Evolutionary conservation across 2,329 filamentous ascomycete genomes (phyloP).

Genomic region (Capronia epimyces): DNA sequence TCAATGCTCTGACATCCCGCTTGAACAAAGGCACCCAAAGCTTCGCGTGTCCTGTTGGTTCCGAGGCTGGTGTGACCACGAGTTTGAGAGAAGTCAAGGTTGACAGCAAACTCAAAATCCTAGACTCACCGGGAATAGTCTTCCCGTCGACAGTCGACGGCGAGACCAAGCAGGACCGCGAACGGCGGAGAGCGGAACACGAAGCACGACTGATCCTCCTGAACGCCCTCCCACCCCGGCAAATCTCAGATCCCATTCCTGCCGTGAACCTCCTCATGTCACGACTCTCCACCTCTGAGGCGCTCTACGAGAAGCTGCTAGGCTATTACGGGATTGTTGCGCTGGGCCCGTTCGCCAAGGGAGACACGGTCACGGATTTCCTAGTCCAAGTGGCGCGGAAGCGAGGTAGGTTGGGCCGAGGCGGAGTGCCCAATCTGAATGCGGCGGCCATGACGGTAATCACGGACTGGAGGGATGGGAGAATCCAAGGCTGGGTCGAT

Average conservation of each 20-base stretch:
- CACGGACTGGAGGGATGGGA: slow-evolving; percentile 92
- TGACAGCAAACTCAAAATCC: slow-evolving; percentile 85
- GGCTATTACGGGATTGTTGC: slow-evolving; percentile 79
- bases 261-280: slow-evolving; percentile 80
- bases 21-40: slow-evolving; percentile 57
- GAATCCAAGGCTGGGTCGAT: slow-evolving; percentile 88
- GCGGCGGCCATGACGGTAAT: slow-evolving; percentile 88
- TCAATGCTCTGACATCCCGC: slow-evolving; percentile 80
- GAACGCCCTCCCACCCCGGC: slow-evolving; percentile 87
- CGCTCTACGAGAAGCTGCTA: slow-evolving; percentile 72
- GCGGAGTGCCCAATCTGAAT: slow-evolving; percentile 81
- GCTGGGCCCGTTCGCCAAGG: slow-evolving; percentile 59
- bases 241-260: slow-evolving; percentile 86
- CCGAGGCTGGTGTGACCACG: slow-evolving; percentile 88
- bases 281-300: slow-evolving; percentile 66
- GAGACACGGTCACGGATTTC: slow-evolving; percentile 82
- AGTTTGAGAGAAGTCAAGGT: slow-evolving; percentile 85
- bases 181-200: slow-evolving; percentile 65
- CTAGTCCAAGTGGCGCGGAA: slow-evolving; percentile 91
- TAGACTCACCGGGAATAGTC: slow-evolving; percentile 91
- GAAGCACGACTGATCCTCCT: slow-evolving; percentile 77
- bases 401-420: slow-evolving; percentile 78
- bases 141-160: slow-evolving; percentile 63
- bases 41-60: slow-evolving; percentile 76
- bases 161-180: slow-evolving; percentile 39